A percentile compares a stretch with the other conserved stretches of the same genome.
These are phyloP conservation scores for Gossypium anomalum DNA, from an alignment of 345 rosid genomes.

Conservation along the genomic window DNA sequence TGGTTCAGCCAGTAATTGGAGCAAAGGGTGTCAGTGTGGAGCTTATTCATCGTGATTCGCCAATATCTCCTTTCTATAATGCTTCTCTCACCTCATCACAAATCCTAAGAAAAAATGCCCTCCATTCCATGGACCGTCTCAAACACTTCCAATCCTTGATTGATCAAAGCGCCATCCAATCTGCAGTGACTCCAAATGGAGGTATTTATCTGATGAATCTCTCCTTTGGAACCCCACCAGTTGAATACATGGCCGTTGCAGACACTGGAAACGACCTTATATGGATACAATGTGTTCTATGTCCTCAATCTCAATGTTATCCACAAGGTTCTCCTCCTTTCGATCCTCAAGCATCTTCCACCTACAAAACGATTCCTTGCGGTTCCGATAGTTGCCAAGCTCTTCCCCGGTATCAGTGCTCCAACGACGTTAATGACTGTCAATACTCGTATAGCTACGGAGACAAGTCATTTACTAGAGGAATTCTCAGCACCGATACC, in stretches of 20 bases:
- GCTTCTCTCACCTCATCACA: slow-evolving; percentile 8
- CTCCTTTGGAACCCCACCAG: slow-evolving; percentile 31
- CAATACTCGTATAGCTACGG: not conserved
- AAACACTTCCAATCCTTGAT: slow-evolving; percentile 13
- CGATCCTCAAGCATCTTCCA: not conserved
- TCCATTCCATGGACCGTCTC: slow-evolving; percentile 29
- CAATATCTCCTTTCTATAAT: slow-evolving; percentile 28
- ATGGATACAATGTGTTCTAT: slow-evolving; percentile 7
- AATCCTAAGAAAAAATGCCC: slow-evolving; percentile 25
- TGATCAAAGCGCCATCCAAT: slow-evolving; percentile 13
- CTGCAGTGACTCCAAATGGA: slow-evolving; percentile 11
- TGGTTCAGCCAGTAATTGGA: not conserved
- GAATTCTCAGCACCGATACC: not conserved
- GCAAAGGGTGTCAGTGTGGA: slow-evolving; percentile 16
- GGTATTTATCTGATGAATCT: slow-evolving; percentile 30
- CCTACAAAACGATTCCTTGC: not conserved
- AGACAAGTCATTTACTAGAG: not conserved
- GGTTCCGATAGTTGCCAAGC: not conserved
- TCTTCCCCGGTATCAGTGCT: no score
- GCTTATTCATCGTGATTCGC: slow-evolving; percentile 37
- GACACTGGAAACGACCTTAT: slow-evolving; percentile 15
- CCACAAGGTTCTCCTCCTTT: not conserved
- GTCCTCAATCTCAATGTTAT: not conserved
- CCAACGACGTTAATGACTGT: not conserved
- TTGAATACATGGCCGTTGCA: slow-evolving; percentile 20